Evolutionary conservation across 768 basidiomycete species (phyloP).

Genomic region (Leccinum subgranulosum): DNA sequence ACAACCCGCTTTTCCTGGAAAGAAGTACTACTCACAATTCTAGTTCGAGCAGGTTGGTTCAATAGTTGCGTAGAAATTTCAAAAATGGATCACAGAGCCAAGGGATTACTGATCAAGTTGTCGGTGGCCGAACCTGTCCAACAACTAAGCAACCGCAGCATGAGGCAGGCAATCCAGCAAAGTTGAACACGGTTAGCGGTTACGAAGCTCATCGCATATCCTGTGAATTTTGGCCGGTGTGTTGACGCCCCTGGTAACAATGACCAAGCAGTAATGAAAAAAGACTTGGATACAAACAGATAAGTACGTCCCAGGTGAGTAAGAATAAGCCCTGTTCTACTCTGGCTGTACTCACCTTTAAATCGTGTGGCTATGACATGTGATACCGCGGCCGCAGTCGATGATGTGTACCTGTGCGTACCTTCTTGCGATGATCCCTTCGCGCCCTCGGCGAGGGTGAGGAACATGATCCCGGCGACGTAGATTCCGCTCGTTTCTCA

Average conservation of each 20-base stretch:
- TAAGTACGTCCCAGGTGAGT: slow-evolving; percentile 55
- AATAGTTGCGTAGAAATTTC: background rate
- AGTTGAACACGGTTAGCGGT: slow-evolving; percentile 60
- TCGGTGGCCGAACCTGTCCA: slow-evolving; percentile 5
- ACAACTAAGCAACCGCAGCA: slow-evolving; percentile 47
- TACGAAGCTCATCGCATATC: background rate
- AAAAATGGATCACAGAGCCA: background rate
- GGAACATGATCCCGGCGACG: background rate
- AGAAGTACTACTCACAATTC: too few species aligned
- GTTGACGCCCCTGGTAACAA: background rate
- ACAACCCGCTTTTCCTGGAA: too few species aligned
- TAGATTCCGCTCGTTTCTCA: background rate
- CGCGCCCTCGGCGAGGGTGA: too few species aligned
- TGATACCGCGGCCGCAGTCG: background rate
- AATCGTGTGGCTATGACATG: background rate
- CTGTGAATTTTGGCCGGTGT: background rate
- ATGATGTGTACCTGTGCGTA: background rate
- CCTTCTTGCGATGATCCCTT: background rate
- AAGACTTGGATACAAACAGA: background rate
- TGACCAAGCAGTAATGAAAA: background rate
- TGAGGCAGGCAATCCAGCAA: slow-evolving; percentile 54
- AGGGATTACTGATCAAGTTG: background rate
- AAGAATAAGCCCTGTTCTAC: slow-evolving; percentile 56
- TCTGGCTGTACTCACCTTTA: slow-evolving; percentile 47
- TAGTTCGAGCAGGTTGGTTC: too few species aligned